Evolutionary conservation across 495 filamentous ascomycete genomes (phyloP), one percentile per base, ranked within the genome.

Genomic region (Xylaria castorea): DNA sequence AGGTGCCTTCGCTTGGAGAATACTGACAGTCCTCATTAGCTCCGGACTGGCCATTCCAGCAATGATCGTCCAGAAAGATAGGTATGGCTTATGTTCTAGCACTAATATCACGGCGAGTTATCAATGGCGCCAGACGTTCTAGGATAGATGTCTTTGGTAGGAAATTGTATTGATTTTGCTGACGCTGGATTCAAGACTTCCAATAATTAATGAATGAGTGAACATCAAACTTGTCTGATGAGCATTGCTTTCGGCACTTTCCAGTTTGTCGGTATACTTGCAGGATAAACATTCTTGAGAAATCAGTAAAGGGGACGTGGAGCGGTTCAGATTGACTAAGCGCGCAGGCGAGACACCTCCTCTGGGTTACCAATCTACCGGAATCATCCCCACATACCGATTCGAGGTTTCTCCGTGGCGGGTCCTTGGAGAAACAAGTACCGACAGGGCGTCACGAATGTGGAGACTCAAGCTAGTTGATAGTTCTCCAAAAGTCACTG

Each of bases 311-410:
- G 1, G 50, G 50, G 8, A 25, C 51, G 22, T 30, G 25, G 8
- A 32, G 27, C 2, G 53, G 51, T 55, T 55, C 25, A 55, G 51
- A 30, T 55, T 55, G 11, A 22, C n/a, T 30, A 30, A 55, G 25
- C 51, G 3, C 51, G 22, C 8, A 14, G 53, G 53, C 14, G 25
- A 57, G 27, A 61, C 58, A 61, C 34, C n/a, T 63, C 20, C 11
- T n/a, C n/a, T n/a, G 11, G 61, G 61, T 63, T 63, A 63, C 61
- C 61, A 63, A 63, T 63, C 61, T 42, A 25, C 61, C 61, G 61
- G 61, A 63, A 63, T 7, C 38, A 12, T 5, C 36, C 36, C 38
- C 38, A 63, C 27, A 20, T 62, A 62, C 30, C 55, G n/a, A 9
- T 60, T 36, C 16, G 30, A 60, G 55, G 55, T 16, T 61, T 38